Evolutionary conservation across 2,329 filamentous ascomycete genomes (phyloP).

Genomic region (Acephala macrosclerotiorum): DNA sequence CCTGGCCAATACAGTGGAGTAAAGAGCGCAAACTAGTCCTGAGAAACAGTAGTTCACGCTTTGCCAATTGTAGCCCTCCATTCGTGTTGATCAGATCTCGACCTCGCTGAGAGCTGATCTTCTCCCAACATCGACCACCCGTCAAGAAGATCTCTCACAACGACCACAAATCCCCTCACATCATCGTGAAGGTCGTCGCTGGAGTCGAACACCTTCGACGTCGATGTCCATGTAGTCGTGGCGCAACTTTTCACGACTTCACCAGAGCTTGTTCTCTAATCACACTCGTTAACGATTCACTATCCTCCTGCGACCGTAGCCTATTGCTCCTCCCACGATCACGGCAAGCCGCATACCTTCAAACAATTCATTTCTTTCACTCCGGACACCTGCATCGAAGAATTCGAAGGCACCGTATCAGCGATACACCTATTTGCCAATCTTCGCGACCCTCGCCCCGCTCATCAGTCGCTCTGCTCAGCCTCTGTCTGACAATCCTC

Average conservation of each 20-base stretch:
- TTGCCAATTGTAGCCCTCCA: slow-evolving; percentile 6
- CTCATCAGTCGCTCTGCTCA: slow-evolving; percentile 1
- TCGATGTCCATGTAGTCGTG: slow-evolving; percentile 26
- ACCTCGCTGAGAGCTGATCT: neutral
- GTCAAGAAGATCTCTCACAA: slow-evolving; percentile 2
- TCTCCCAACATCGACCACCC: neutral
- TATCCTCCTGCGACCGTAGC: slow-evolving; percentile 25
- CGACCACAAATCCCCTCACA: slow-evolving; percentile 6
- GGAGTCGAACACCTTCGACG: slow-evolving; percentile 15
- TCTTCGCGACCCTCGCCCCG: slow-evolving; percentile 9
- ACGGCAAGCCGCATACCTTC: slow-evolving; percentile 24
- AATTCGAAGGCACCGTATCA: slow-evolving; percentile 27
- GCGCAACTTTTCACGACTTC: slow-evolving; percentile 9
- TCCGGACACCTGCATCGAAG: slow-evolving; percentile 13
- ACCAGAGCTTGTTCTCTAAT: slow-evolving; percentile 35
- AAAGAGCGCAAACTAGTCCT: neutral
- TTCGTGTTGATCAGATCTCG: slow-evolving; percentile 4
- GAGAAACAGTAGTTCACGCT: neutral
- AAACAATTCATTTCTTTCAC: slow-evolving; percentile 31
- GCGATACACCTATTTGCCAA: slow-evolving; percentile 22
- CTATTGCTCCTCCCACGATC: slow-evolving; percentile 13
- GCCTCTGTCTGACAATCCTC: slow-evolving; percentile 15
- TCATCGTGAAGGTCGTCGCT: slow-evolving; percentile 11
- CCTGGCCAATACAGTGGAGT: neutral
- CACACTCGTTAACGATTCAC: slow-evolving; percentile 36